These are phyloP conservation scores for Didymella pinodella DNA, from an alignment of 2,329 filamentous ascomycete species.

Conservation along the genomic window DNA sequence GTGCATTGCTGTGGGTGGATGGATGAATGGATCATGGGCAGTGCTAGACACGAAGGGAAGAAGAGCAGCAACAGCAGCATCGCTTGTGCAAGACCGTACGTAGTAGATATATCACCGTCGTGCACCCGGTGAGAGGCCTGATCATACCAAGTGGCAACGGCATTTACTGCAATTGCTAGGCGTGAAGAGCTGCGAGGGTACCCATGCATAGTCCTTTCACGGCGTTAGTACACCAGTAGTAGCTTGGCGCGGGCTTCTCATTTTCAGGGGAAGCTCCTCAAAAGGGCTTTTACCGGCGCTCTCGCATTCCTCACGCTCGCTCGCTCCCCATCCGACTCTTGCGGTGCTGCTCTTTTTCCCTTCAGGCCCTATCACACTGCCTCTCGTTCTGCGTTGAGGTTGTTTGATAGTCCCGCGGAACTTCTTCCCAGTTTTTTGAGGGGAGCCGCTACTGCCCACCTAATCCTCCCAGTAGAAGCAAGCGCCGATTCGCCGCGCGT, in stretches of 20 bases:
- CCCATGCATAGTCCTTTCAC: constrained; percentile 35
- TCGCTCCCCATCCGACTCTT: constrained; percentile 36
- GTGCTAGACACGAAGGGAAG: constrained; percentile 11
- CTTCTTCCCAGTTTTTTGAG: constrained; percentile 24
- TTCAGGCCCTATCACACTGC: constrained; percentile 35
- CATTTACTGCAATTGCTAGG: constrained; percentile 25
- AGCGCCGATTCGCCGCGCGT: constrained; percentile 46
- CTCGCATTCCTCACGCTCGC: constrained; percentile 43
- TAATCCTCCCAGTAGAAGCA: constrained; percentile 29
- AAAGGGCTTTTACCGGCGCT: constrained; percentile 42
- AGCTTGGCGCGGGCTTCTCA: constrained; percentile 39
- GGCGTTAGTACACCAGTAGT: constrained; percentile 27
- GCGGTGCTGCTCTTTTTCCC: constrained; percentile 24
- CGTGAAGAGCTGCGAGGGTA: constrained; percentile 36
- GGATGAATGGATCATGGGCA: not conserved
- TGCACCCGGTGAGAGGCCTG: constrained; percentile 7
- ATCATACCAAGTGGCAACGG: constrained; percentile 27
- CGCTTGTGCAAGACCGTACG: not conserved
- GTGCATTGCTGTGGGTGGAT: constrained; percentile 6
- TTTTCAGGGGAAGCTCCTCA: constrained; percentile 45
- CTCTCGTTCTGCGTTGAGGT: constrained; percentile 42
- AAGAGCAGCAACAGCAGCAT: constrained; percentile 15
- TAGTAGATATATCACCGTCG: constrained; percentile 1
- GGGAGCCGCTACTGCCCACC: constrained; percentile 37
- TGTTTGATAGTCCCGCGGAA: constrained; percentile 24